Evolutionary conservation across 1,139 yeast genomes (phyloP).

Genomic region (Blastobotrys buckinghamii): DNA sequence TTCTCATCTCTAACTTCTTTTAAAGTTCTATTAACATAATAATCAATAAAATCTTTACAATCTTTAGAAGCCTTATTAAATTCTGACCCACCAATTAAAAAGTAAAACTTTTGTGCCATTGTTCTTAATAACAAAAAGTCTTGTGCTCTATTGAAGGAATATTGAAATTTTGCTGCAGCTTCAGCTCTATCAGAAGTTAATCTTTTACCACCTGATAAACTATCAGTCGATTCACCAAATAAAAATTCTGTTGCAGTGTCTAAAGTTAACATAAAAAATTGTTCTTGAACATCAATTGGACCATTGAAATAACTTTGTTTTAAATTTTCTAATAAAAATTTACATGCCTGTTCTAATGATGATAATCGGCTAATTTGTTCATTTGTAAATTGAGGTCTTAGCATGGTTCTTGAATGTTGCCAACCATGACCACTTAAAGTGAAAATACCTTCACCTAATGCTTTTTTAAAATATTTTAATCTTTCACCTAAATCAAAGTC

Average conservation of each 20-base stretch:
- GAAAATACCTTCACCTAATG: conserved; percentile 52
- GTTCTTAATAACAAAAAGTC: conserved; percentile 36
- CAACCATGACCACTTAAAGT: conserved; percentile 50
- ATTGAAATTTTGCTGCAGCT: conserved; percentile 35
- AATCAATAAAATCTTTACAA: conserved; percentile 30
- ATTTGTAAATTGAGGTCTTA: conserved; percentile 51
- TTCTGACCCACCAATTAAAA: conserved; percentile 32
- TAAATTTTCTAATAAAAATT: conserved; percentile 28
- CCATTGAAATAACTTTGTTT: conserved; percentile 9
- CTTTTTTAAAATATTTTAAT: conserved; percentile 38
- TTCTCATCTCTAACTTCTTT: conserved; percentile 13
- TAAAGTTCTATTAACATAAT: conserved; percentile 28
- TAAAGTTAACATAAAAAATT: conserved; percentile 46
- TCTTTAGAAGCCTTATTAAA: conserved; percentile 29
- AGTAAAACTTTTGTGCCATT: conserved; percentile 36
- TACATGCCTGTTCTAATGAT: conserved; percentile 42
- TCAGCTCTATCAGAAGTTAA: conserved; percentile 9
- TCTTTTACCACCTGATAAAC: conserved; percentile 26
- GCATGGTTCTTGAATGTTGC: conserved; percentile 52
- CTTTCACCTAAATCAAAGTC: conserved; percentile 37
- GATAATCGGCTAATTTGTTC: conserved; percentile 48
- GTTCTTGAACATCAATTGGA: conserved; percentile 42
- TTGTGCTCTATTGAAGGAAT: conserved; percentile 43
- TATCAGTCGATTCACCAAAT: conserved; percentile 47
- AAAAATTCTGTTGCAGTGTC: conserved; percentile 54